Conservation (phyloP, 129 eudicot species). For the Flaveria linearis region DNA sequence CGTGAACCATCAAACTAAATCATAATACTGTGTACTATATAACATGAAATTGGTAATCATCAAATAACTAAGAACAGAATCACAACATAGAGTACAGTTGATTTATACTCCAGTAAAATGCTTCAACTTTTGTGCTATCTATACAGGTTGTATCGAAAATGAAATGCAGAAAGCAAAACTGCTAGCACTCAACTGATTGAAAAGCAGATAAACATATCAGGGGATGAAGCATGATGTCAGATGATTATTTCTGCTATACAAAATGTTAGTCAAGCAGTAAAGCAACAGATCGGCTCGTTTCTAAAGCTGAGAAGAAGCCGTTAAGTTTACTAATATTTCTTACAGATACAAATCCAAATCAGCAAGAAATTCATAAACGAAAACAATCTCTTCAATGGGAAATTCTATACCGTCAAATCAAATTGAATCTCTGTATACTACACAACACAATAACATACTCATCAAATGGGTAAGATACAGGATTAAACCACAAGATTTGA, state of each 20-base stretch:
- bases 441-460: neutral
- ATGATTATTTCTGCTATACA: neutral
- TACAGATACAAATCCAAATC: neutral
- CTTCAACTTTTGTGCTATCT: neutral
- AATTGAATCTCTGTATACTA: neutral
- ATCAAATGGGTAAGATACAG: constrained; percentile 1
- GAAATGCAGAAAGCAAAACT: neutral
- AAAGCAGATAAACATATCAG: neutral
- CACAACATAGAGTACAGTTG: too few relatives aligned
- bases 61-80: too few relatives aligned
- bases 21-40: too few relatives aligned
- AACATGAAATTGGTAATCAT: too few relatives aligned
- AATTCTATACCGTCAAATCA: neutral
- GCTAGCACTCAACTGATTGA: neutral
- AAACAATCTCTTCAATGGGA: neutral
- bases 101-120: neutral
- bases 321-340: too few relatives aligned
- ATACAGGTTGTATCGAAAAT: neutral
- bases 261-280: neutral
- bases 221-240: neutral
- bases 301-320: neutral
- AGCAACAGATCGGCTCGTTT: neutral
- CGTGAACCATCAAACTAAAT: too few relatives aligned
- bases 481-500: neutral
- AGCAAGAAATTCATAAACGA: neutral